Conservation (phyloP, 768 basidiomycete genomes). For the Coprinopsis marcescibilis region DNA sequence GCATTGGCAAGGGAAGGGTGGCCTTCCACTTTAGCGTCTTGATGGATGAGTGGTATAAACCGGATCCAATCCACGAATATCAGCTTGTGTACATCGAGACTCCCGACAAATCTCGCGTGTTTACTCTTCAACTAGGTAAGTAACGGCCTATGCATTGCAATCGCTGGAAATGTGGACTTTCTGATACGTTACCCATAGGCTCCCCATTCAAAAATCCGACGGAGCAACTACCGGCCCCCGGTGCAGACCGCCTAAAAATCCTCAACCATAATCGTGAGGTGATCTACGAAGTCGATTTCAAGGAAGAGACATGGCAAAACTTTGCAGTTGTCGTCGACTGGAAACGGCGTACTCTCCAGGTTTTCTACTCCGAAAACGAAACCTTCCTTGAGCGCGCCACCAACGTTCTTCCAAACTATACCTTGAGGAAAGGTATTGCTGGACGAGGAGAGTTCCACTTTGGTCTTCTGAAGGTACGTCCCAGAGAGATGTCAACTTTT, state of each 20-base stretch:
- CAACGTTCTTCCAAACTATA: conserved; percentile 33
- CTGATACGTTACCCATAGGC: conserved; percentile 28
- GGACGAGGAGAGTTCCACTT: conserved; percentile 60
- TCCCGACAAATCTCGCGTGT: conserved; percentile 52
- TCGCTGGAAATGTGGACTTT: background rate
- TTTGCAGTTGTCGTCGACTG: conserved; percentile 56
- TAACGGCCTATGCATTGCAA: background rate
- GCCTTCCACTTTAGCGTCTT: conserved; percentile 48
- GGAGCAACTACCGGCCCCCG: conserved; percentile 31
- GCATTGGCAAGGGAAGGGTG: conserved; percentile 35
- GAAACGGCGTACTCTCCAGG: conserved; percentile 41
- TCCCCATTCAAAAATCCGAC: conserved; percentile 54
- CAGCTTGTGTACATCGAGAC: conserved; percentile 62
- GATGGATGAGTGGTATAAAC: conserved; percentile 24
- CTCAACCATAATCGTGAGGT: conserved; percentile 48
- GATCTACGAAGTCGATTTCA: conserved; percentile 45
- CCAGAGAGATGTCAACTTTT: too few species aligned
- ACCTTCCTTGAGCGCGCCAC: conserved; percentile 37
- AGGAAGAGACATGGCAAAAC: conserved; percentile 47
- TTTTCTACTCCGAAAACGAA: conserved; percentile 44
- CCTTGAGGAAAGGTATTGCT: conserved; percentile 30
- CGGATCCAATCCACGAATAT: conserved; percentile 56
- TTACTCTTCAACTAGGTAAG: conserved; percentile 53
- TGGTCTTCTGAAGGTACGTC: conserved; percentile 52
- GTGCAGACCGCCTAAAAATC: conserved; percentile 48